Evolutionary conservation across 495 filamentous ascomycete species (phyloP), one percentile per base, ranked within the genome.

Genomic region (Penicillium waksmanii): DNA sequence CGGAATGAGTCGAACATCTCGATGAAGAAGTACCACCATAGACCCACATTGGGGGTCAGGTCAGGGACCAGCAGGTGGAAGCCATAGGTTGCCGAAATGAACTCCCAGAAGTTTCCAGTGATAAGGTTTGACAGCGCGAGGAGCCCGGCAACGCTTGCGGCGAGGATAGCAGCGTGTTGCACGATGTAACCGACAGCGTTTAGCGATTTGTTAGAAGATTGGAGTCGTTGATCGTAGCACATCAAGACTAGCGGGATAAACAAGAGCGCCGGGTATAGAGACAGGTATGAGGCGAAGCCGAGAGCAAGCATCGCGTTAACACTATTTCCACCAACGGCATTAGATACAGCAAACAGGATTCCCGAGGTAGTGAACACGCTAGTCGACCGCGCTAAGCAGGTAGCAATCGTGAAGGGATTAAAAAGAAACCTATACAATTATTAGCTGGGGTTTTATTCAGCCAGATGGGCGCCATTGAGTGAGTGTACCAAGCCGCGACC

Each of bases 21-120:
- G 65, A 94, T 96, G 77, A 98, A 98, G 75, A 98, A 98, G 77
- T 98, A 98, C 95, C 95, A 98, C 95, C 95, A 98, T 0, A 98
- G 82, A 2, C 95, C 95, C 40, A 96, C 87, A 62, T 98, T 98
- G 21, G 95, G 95, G 0, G 94, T 94, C 44, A 98, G 79, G 74
- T 98, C 96, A 1, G 93, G 93, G 4, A 98, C 85, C 3, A 95
- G 85, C 13, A 98, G 81, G 64, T 94, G 92, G 25, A 96, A 89
- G 55, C 93, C 92, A 69, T 98, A 98, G 1, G 94, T 96, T 11
- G 92, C 90, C 3, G 83, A 77, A 6, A 98, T 74, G 68, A 97
- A 98, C 52, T 93, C 86, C 84, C 88, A 92, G 31, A 89, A 92
- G 35, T 83, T 82, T 19, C 87, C 90, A 3, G 89, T 93, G 36